Conservation (phyloP, 2,329 filamentous ascomycete genomes). For the Aspergillus terreus region DNA sequence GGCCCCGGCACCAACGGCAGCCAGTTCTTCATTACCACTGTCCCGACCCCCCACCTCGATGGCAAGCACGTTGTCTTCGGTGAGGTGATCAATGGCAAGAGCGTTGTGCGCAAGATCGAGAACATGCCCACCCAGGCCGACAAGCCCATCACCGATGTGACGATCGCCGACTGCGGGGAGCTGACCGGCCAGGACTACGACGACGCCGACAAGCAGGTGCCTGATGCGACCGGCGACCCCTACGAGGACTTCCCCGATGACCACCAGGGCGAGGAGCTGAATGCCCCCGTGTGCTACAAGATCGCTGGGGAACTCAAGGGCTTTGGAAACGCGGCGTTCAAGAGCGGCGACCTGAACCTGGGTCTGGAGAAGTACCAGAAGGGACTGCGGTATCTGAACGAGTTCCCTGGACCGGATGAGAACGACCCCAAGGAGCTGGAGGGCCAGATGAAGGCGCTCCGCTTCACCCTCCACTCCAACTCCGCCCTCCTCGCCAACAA, state of each 20-base stretch:
- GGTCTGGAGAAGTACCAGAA: conserved; percentile 94
- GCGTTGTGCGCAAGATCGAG: conserved; percentile 83
- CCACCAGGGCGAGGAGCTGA: conserved; percentile 58
- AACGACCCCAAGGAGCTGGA: conserved; percentile 67
- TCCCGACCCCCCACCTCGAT: conserved; percentile 90
- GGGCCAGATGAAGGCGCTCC: conserved; percentile 65
- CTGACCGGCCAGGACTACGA: conserved; percentile 68
- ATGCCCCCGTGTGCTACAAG: conserved; percentile 65
- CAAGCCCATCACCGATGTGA: conserved; percentile 70
- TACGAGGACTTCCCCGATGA: conserved; percentile 98
- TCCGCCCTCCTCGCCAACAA: conserved; percentile 82
- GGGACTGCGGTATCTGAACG: conserved; percentile 81
- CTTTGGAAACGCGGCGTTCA: conserved; percentile 90
- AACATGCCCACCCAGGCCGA: conserved; percentile 74
- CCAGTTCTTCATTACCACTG: conserved; percentile 97
- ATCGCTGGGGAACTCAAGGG: conserved; percentile 85
- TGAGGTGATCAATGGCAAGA: conserved; percentile 89
- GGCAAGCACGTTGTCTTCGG: conserved; percentile 97
- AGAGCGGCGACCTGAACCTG: conserved; percentile 64
- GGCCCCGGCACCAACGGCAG: conserved; percentile 93
- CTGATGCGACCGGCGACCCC: conserved; percentile 79
- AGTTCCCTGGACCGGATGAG: conserved; percentile 69
- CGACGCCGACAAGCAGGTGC: conserved; percentile 62
- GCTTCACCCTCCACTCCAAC: conserved; percentile 86
- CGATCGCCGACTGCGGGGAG: conserved; percentile 82